Evolutionary conservation across 2,329 filamentous ascomycete genomes (phyloP), one percentile per base, ranked within the genome.

Genomic region (Fusarium miscanthi): DNA sequence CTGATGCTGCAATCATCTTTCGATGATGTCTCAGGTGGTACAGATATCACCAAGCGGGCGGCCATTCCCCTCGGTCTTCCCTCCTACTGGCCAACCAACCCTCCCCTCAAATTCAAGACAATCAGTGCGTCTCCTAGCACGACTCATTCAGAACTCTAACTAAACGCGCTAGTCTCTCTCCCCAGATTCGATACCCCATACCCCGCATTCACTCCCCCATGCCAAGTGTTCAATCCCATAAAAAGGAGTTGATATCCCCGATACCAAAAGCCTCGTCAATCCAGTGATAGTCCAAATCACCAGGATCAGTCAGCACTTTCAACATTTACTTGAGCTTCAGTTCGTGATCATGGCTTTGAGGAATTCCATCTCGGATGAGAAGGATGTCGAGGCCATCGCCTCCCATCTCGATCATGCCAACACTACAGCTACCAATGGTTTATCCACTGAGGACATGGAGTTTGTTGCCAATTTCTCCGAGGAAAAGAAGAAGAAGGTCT

Each of bases 401-500:
- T 60, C 70, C 9, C 69, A 74, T 49, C 59, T 69, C 2, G 69
- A 72, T 5, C 43, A 61, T 14, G 49, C 35, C 16, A 49, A 60
- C 12, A 41, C 63, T 1, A 30, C 38, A 2, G 46, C 48, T 7
- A 45, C 31, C n/a, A 54, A 52, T 31, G 35, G 72, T 4, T 35
- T 56, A 7, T 74, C 42, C 30, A 42, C 19, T 8, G 73, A 74
- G 8, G 72, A 74, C 6, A 45, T 74, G 6, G 73, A 70, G n/a
- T 74, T 74, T 60, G 69, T 74, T 1, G 57, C 61, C 8, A 73
- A 72, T 9, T 75, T 75, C 30, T 54, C 73, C 0, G 73, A 75
- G 3, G 73, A 75, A 3, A 73, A 71, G 42, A 70, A 59, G 37
- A 75, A 75, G 69, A 75, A 73, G 30, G 61, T 73, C 13, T 45